Base-by-base conservation (phyloP, 228 moss, liverwort and hornwort species). In the Sphagnum magellanicum region DNA sequence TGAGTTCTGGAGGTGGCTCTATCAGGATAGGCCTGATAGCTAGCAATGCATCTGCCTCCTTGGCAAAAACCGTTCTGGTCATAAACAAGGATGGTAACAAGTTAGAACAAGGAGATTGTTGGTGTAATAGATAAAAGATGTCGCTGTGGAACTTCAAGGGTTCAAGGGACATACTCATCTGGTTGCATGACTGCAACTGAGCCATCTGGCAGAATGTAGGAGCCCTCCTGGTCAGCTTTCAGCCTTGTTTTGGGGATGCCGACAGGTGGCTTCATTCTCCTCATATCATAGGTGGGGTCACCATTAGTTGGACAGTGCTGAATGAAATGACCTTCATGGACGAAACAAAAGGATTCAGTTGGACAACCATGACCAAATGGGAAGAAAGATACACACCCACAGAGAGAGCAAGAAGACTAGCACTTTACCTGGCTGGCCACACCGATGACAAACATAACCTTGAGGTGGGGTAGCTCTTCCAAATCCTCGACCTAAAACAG, bases 251-350 rank as follows among this genome's bases (percentile, higher is more conserved):
- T 95, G 10, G 95, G 95, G 60, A 95, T 95, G 60, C 95, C 95
- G 53, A 90, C 92, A 47, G 95, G 95, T 51, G 89, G 85, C 71
- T 95, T 95, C 85, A 92, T 90, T 83, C 89, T 92, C 79, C 92
- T 87, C 63, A 90, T 89, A 65, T 95, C 95, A 81, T 87, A 95
- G 4, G 90, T 85, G 63, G 95, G 95, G 78, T 95, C 95, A n/a
- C 95, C 95, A 83, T 95, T 95, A n/a, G 95, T 95, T 51, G 95
- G 95, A 72, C 95, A 95, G 67, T 95, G 95, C 76, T 95, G 95
- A 61, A 95, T 95, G 66, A 92, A 95, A 80, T 95, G 95, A 72
- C 95, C 95, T 95, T 59, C 16, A 71, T 52, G 15, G 6, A 15
- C 32, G 8, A 16, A 52, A 46, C 6, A 53, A 11, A 68, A 68